Percentiles rank a stretch among this genome's conserved stretches.
phyloP scores from a whole-genome alignment of 2,329 filamentous ascomycete species.

The Fusarium sp. region DNA sequence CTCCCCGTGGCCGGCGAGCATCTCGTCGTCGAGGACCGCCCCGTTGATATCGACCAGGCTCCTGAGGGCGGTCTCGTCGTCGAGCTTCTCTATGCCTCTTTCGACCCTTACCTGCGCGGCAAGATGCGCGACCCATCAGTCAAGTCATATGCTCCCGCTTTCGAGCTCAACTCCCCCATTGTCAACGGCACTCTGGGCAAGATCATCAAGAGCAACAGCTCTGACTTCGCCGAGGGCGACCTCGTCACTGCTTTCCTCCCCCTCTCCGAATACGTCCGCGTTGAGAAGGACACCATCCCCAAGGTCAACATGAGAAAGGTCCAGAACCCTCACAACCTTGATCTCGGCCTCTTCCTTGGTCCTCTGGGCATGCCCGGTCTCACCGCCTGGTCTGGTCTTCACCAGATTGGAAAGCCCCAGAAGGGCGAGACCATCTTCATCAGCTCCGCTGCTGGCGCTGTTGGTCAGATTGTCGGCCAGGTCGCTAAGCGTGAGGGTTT shows the following conservation, averaged over 20 bases:
- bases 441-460: conserved; percentile 82
- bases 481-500: conserved; percentile 85
- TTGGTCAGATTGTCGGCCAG: conserved; percentile 86
- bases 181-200: conserved; percentile 73
- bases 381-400: conserved; percentile 77
- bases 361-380: conserved; percentile 73
- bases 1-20: conserved; percentile 79
- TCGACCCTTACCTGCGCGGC: conserved; percentile 88
- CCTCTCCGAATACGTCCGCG: conserved; percentile 76
- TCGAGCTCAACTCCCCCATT: conserved; percentile 73
- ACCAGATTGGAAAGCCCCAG: conserved; percentile 73
- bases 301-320: conserved; percentile 63
- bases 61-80: conserved; percentile 75
- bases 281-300: conserved; percentile 60
- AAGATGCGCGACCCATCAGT: conserved; percentile 74
- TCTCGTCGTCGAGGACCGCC: conserved; percentile 73
- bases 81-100: conserved; percentile 79
- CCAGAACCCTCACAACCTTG: conserved; percentile 77
- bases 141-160: conserved; percentile 71
- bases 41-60: conserved; percentile 72
- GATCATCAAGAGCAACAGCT: conserved; percentile 77
- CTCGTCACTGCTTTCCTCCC: conserved; percentile 69
- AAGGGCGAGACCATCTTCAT: conserved; percentile 83
- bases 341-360: conserved; percentile 77
- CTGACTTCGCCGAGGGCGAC: conserved; percentile 75